Base-by-base conservation (phyloP, 495 filamentous ascomycete genomes). In the Annulohypoxylon nitens region DNA sequence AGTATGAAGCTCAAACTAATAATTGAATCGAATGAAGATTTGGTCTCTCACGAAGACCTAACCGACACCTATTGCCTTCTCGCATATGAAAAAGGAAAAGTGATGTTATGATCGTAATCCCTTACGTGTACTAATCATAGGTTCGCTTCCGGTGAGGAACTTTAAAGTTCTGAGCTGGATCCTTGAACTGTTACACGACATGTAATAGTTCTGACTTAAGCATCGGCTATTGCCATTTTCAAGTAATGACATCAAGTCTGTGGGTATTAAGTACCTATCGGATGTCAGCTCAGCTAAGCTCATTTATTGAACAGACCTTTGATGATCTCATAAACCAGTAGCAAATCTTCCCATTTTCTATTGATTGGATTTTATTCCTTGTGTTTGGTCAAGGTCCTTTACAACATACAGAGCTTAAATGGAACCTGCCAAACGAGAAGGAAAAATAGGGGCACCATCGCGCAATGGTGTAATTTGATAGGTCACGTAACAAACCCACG, bases 11-110 rank as follows among this genome's bases (percentile, higher is more conserved):
- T 67, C 63, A 47, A 67, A 64, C 18, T 75, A 75, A 70, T 75
- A 75, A 75, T 75, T 64, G 48, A 70, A 60, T 57, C 51, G 36
- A 10, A 64, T 66, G 64, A 67, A 67, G 58, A 26, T 41, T 67
- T 39, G 62, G 37, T 58, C 6, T 47, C 4, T 25, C 11, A 51
- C 48, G 20, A 55, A 34, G 51, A 55, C 26, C 53, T 33, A 37
- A 39, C 7, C 18, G 2, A 20, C n/a, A 57, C 14, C 23, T 54
- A 20, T 54, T 16, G 25, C 6, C 50, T 20, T 11, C 30, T 6
- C 8, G 16, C n/a, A 57, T 11, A 20, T 47, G 43, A 47, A 45
- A 45, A n/a, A 6, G n/a, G 5, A 20, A 47, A 18, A 20, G 43
- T 47, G 43, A 47, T 47, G 43, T 20, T 47, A 47, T 20, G 43